Evolutionary conservation across 805 yeast species (phyloP).

Genomic region (Starmerella scarabaei): DNA sequence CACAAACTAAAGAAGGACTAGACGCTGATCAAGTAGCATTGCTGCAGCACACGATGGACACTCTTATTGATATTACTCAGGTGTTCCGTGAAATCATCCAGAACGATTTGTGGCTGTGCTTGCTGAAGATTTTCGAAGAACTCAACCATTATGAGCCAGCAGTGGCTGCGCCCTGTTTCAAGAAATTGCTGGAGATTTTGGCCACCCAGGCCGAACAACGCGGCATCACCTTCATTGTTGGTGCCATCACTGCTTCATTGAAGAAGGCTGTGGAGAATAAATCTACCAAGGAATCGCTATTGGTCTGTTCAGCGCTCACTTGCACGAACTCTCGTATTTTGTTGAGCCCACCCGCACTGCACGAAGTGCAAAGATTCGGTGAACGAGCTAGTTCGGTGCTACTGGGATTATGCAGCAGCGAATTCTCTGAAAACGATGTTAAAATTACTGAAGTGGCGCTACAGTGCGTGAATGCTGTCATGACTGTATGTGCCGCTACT

Average conservation of each 20-base stretch:
- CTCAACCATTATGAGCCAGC: conserved; percentile 29
- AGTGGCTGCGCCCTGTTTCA: conserved; percentile 40
- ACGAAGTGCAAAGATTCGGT: conserved; percentile 8
- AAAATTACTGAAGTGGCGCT: conserved; percentile 31
- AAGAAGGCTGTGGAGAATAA: conserved; percentile 10
- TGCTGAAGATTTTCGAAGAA: conserved; percentile 48
- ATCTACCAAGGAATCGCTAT: conserved; percentile 10
- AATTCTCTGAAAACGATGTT: neutral
- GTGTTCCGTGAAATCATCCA: conserved; percentile 56
- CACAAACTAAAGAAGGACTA: conserved; percentile 14
- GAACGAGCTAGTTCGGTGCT: conserved; percentile 24
- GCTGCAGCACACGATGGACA: conserved; percentile 38
- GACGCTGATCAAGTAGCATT: conserved; percentile 21
- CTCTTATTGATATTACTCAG: conserved; percentile 49
- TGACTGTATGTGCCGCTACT: conserved; percentile 22
- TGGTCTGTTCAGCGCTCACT: conserved; percentile 14
- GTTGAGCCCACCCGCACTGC: conserved; percentile 4
- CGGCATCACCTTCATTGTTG: conserved; percentile 9
- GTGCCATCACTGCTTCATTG: conserved; percentile 15
- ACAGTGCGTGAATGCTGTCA: conserved; percentile 51
- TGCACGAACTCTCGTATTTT: conserved; percentile 14
- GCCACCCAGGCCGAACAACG: conserved; percentile 12
- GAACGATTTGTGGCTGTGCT: conserved; percentile 57
- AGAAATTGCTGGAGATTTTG: conserved; percentile 30
- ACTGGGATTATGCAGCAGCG: neutral